Percentiles rank a stretch among this genome's conserved stretches.
phyloP scores from a whole-genome alignment of 2,329 filamentous ascomycete genomes.

The Diplodia corticola region DNA sequence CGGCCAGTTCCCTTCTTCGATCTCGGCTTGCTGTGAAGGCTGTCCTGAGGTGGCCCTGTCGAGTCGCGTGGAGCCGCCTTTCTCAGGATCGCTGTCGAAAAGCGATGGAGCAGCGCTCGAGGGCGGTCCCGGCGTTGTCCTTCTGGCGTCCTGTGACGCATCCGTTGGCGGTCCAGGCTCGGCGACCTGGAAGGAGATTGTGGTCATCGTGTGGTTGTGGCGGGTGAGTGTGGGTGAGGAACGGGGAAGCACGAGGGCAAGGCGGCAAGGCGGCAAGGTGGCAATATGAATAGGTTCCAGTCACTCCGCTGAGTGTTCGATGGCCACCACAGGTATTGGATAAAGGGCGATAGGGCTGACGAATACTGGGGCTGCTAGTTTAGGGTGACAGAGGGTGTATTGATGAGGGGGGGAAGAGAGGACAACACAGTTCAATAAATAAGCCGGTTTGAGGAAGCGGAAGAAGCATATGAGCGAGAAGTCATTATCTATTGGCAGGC shows the following conservation, averaged over 20 bases:
- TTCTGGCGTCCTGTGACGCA: neutral
- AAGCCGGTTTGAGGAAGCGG: neutral
- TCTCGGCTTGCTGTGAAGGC: neutral
- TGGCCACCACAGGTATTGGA: neutral
- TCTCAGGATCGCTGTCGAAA: neutral
- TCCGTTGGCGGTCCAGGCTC: neutral
- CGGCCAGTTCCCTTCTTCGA: conserved; percentile 41
- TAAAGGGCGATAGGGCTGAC: neutral
- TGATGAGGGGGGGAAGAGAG: neutral
- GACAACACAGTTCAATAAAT: neutral
- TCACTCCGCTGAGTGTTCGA: too few species aligned
- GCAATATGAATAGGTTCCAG: neutral
- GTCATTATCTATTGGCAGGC: neutral
- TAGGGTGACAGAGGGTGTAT: neutral
- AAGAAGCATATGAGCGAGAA: neutral
- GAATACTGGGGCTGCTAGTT: neutral
- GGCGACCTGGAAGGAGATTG: neutral
- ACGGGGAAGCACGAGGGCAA: neutral
- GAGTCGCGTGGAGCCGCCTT: neutral
- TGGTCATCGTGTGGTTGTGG: neutral
- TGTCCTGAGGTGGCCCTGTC: neutral
- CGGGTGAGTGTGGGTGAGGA: neutral
- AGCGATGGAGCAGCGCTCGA: conserved; percentile 3
- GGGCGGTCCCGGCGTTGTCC: neutral
- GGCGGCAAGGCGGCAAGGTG: neutral